These are phyloP conservation scores for Ascochyta clinopodiicola DNA, from an alignment of 2,329 filamentous ascomycete species.

Conservation along the genomic window DNA sequence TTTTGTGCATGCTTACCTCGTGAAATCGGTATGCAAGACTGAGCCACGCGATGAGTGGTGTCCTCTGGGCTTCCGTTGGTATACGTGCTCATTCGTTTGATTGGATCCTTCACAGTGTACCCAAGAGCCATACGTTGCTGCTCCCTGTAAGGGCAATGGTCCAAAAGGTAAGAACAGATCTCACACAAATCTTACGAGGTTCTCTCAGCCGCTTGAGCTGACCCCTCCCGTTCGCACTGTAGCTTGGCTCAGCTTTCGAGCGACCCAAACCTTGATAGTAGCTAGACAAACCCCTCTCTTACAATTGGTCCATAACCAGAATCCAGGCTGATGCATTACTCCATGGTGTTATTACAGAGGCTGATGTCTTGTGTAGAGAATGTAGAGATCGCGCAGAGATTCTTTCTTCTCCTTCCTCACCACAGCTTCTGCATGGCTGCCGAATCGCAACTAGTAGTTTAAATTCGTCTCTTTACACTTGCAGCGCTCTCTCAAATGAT, in stretches of 20 bases:
- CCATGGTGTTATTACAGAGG: neutral
- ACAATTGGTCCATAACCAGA: neutral
- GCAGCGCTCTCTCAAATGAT: neutral
- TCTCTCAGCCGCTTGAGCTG: slow-evolving; percentile 7
- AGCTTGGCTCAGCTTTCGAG: slow-evolving; percentile 8
- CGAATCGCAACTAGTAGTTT: neutral
- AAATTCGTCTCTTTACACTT: too few relatives aligned
- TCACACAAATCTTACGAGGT: neutral
- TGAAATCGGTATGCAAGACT: neutral
- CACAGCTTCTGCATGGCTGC: neutral
- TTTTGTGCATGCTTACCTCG: neutral
- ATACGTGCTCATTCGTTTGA: neutral
- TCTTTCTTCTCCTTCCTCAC: neutral
- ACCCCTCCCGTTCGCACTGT: slow-evolving; percentile 12
- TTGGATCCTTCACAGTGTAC: neutral
- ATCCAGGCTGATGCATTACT: neutral
- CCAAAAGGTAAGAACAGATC: neutral
- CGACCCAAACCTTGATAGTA: slow-evolving; percentile 9
- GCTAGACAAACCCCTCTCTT: neutral
- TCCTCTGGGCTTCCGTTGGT: neutral
- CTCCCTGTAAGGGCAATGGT: neutral
- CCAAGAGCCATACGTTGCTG: neutral
- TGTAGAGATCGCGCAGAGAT: neutral
- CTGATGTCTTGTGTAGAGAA: neutral
- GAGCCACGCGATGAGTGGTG: neutral